phyloP scores from a whole-genome alignment of 306 rosid genomes.

The Sesbania bispinosa region DNA sequence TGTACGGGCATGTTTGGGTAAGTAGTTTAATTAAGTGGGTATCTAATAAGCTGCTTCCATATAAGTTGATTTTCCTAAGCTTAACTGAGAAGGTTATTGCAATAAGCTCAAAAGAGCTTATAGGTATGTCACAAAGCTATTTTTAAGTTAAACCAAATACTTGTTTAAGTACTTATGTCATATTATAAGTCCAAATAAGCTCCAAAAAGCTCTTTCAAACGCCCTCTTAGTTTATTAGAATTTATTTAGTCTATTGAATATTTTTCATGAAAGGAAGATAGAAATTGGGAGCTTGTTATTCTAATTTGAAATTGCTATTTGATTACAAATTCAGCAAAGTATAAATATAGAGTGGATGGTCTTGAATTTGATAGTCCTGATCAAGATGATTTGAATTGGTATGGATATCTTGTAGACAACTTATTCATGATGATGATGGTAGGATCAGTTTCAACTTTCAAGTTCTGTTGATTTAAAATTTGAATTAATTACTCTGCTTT shows the following conservation, averaged over 20 bases:
- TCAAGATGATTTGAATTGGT: neutral
- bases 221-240: no score
- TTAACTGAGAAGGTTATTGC: no score
- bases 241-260: neutral
- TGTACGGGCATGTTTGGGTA: no score
- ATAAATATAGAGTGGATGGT: neutral
- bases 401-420: neutral
- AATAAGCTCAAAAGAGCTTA: no score
- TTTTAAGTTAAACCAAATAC: no score
- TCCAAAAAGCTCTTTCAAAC: no score
- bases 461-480: neutral
- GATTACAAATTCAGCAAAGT: neutral
- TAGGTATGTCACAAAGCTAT: no score
- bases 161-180: no score
- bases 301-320: constrained; percentile 17
- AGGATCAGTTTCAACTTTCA: neutral
- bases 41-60: no score
- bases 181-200: no score
- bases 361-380: constrained; percentile 6
- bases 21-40: no score
- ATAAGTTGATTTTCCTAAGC: no score
- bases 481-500: constrained; percentile 23
- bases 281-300: neutral
- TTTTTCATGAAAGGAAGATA: neutral
- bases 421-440: neutral